Percentiles rank a stretch among this genome's conserved stretches.
Conservation (phyloP, 2,329 filamentous ascomycete species). For the Westerdykella sp. region DNA sequence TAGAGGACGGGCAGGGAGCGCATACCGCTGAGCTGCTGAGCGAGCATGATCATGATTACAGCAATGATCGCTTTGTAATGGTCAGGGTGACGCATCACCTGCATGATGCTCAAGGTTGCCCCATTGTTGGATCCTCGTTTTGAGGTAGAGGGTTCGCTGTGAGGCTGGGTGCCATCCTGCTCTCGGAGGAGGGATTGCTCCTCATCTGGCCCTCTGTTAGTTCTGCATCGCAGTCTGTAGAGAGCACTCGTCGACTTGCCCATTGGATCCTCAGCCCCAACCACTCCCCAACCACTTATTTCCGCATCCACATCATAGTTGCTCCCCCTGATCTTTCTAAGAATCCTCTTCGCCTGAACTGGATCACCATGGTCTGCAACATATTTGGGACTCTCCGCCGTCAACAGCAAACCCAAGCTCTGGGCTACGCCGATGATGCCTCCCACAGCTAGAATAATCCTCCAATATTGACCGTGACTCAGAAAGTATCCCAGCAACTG, state of each 20-base stretch:
- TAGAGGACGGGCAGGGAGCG: not conserved
- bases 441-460: constrained; percentile 71
- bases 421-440: constrained; percentile 63
- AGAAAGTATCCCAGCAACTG: constrained; percentile 84
- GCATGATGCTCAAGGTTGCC: constrained; percentile 40
- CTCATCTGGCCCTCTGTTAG: constrained; percentile 46
- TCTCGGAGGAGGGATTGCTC: constrained; percentile 62
- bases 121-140: constrained; percentile 26
- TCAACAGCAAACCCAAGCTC: constrained; percentile 61
- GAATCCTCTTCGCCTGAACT: constrained; percentile 55
- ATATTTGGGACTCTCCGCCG: constrained; percentile 82
- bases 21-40: constrained; percentile 74
- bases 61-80: constrained; percentile 79
- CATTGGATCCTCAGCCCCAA: constrained; percentile 21
- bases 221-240: not conserved
- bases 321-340: constrained; percentile 71
- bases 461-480: constrained; percentile 73
- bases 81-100: constrained; percentile 59
- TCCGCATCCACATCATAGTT: constrained; percentile 67
- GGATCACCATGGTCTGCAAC: constrained; percentile 61
- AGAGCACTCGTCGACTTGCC: constrained; percentile 15
- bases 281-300: constrained; percentile 47
- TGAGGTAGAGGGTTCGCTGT: constrained; percentile 16
- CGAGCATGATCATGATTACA: constrained; percentile 87
- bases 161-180: constrained; percentile 21